Conservation (phyloP, 139 green algal genomes). For the Dunaliella sp. region DNA sequence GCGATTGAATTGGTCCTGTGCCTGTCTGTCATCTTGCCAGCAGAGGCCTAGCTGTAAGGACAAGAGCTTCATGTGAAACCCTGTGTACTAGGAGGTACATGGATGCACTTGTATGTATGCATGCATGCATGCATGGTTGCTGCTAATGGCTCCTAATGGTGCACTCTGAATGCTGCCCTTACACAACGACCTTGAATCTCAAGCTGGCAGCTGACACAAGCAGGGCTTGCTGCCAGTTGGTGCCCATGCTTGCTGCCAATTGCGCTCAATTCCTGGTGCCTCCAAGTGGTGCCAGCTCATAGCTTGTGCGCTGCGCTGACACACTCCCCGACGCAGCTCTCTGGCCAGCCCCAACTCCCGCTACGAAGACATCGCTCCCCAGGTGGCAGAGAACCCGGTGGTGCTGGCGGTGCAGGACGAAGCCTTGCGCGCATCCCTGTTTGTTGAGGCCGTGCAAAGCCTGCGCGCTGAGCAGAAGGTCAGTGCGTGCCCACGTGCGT, state of each 20-base stretch:
- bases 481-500: no score
- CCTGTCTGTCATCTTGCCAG: no score
- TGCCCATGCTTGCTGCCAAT: neutral
- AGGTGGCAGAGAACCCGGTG: neutral
- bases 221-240: neutral
- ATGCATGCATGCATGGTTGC: no score
- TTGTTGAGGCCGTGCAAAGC: conserved; percentile 25
- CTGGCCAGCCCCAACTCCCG: neutral
- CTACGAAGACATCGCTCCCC: neutral
- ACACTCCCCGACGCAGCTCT: neutral
- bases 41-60: no score
- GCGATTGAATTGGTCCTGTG: no score
- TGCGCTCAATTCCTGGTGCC: neutral
- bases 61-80: no score
- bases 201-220: neutral
- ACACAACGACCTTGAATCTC: no score
- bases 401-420: conserved; percentile 22
- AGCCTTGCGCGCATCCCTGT: conserved; percentile 16
- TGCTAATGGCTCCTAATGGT: no score
- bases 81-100: no score
- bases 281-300: neutral
- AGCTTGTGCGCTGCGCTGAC: neutral
- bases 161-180: no score
- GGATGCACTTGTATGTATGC: no score
- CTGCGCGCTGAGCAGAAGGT: conserved; percentile 25